These are phyloP conservation scores for Colletotrichum paranaense DNA, from an alignment of 2,329 filamentous ascomycete species.

Conservation along the genomic window DNA sequence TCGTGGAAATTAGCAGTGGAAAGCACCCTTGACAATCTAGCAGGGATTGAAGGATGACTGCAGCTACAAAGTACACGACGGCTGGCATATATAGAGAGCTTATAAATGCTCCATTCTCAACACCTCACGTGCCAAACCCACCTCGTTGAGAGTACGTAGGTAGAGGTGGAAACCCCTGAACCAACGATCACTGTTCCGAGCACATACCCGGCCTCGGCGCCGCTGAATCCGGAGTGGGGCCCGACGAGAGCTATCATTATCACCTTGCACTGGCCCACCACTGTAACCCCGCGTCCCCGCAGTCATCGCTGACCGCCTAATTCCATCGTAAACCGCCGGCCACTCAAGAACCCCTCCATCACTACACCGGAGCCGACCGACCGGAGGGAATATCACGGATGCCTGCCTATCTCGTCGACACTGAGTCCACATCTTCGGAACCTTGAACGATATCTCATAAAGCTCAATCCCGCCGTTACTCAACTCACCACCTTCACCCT, in stretches of 20 bases:
- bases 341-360: not conserved
- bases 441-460: not conserved
- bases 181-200: not conserved
- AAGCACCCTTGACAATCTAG: not conserved
- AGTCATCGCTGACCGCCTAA: conserved; percentile 13
- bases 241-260: not conserved
- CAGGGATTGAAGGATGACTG: not conserved
- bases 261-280: conserved; percentile 16
- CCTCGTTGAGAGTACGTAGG: not conserved
- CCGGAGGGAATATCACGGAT: conserved; percentile 11
- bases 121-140: not conserved
- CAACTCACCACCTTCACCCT: not conserved
- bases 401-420: conserved; percentile 9
- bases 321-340: conserved; percentile 31
- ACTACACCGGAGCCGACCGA: conserved; percentile 8
- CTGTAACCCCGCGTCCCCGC: conserved; percentile 15
- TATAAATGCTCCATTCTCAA: no score
- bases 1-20: not conserved
- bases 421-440: not conserved
- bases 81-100: no score
- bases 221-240: not conserved
- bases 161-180: not conserved
- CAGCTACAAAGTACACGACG: no score
- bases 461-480: not conserved
- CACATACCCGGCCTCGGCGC: not conserved